Conservation (phyloP, 2,329 filamentous ascomycete species). For the Hortaea sp. region DNA sequence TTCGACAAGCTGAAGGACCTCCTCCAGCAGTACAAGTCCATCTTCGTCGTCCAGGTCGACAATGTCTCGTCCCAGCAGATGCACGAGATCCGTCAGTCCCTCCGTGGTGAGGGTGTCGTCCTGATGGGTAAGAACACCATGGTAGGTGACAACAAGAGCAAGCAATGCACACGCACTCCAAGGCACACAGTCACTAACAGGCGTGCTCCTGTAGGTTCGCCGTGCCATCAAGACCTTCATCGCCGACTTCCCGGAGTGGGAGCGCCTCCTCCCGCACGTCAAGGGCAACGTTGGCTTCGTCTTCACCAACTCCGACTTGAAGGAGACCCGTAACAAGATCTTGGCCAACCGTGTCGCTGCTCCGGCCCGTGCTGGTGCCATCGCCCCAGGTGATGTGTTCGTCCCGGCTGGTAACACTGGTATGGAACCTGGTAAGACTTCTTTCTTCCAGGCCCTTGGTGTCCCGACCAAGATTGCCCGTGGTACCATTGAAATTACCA, state of each 20-base stretch:
- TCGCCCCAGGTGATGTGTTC: conserved; percentile 89
- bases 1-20: conserved; percentile 99
- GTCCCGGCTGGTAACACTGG: conserved; percentile 97
- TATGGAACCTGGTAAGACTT: conserved; percentile 99
- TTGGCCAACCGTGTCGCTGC: conserved; percentile 95
- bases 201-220: conserved; percentile 54
- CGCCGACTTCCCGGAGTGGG: conserved; percentile 85
- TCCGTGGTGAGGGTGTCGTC: conserved; percentile 86
- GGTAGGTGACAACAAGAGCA: conserved; percentile 44
- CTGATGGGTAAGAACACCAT: conserved; percentile 99
- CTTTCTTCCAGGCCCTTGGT: conserved; percentile 99
- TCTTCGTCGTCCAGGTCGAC: conserved; percentile 76
- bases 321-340: conserved; percentile 86
- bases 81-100: conserved; percentile 95
- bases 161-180: not conserved
- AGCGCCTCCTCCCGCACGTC: conserved; percentile 91
- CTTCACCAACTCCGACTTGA: conserved; percentile 97
- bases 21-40: conserved; percentile 90
- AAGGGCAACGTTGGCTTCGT: conserved; percentile 98
- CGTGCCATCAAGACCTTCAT: conserved; percentile 96
- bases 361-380: conserved; percentile 92
- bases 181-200: not conserved
- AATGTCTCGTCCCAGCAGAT: conserved; percentile 99
- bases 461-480: conserved; percentile 99
- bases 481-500: conserved; percentile 99